A percentile compares a stretch with the other conserved stretches of the same genome.
These are phyloP conservation scores for Penicillium sp. DNA, from an alignment of 2,329 filamentous ascomycete genomes.

Conservation along the genomic window DNA sequence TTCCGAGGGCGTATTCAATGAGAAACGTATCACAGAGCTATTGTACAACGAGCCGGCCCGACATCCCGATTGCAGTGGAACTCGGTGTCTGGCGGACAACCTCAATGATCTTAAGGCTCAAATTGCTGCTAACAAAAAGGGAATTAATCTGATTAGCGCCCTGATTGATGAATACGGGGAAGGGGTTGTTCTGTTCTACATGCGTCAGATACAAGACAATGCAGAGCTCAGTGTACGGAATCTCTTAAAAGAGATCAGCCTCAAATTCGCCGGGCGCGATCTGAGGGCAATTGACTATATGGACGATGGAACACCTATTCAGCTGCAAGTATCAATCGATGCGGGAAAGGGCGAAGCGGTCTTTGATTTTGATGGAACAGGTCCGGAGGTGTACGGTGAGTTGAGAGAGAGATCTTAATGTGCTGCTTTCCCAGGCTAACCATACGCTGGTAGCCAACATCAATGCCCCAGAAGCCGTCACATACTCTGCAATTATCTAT, in stretches of 20 bases:
- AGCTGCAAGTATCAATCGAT: slow-evolving; percentile 70
- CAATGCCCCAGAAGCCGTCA: slow-evolving; percentile 76
- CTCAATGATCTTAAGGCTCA: slow-evolving; percentile 81
- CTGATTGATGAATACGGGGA: slow-evolving; percentile 73
- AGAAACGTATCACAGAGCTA: slow-evolving; percentile 67
- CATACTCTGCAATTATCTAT: slow-evolving; percentile 79
- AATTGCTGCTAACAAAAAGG: slow-evolving; percentile 78
- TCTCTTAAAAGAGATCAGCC: slow-evolving; percentile 66
- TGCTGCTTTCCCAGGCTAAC: neutral
- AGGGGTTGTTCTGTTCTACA: slow-evolving; percentile 73
- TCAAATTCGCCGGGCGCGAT: slow-evolving; percentile 61
- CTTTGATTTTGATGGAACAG: slow-evolving; percentile 77
- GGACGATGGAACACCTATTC: slow-evolving; percentile 80
- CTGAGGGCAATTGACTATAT: slow-evolving; percentile 73
- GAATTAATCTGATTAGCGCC: slow-evolving; percentile 69
- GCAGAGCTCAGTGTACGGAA: slow-evolving; percentile 71
- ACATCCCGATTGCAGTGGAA: slow-evolving; percentile 72
- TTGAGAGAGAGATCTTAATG: neutral
- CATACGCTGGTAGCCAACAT: slow-evolving; percentile 58
- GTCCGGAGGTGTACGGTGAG: slow-evolving; percentile 59
- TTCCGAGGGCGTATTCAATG: slow-evolving; percentile 60
- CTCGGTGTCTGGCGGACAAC: slow-evolving; percentile 74
- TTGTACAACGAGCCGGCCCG: slow-evolving; percentile 69
- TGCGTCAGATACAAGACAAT: slow-evolving; percentile 75
- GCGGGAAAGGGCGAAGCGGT: slow-evolving; percentile 66